phyloP scores from a whole-genome alignment of 2,329 filamentous ascomycete species.

The Penicillium olsonii region DNA sequence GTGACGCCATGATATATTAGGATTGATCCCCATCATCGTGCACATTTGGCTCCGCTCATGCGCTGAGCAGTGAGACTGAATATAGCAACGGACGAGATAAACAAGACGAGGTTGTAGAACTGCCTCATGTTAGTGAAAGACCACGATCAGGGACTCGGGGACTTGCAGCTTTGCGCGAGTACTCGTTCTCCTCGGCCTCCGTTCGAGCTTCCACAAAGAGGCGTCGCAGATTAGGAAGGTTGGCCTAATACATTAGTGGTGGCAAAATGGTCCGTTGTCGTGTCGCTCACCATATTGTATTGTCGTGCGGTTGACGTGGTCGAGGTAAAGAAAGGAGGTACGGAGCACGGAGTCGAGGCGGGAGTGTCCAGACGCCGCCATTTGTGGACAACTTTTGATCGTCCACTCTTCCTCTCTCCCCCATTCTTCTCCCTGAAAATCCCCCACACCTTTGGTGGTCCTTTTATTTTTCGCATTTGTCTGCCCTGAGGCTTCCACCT shows the following conservation, averaged over 20 bases:
- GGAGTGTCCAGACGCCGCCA: constrained; percentile 27
- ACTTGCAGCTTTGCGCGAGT: constrained; percentile 87
- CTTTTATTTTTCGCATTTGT: background rate
- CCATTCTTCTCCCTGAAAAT: constrained; percentile 8
- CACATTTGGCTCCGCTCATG: constrained; percentile 57
- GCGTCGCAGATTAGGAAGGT: constrained; percentile 87
- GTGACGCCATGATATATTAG: constrained; percentile 5
- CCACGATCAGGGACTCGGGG: no score
- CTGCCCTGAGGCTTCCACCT: constrained; percentile 8
- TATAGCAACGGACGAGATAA: constrained; percentile 92
- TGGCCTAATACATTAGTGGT: constrained; percentile 35
- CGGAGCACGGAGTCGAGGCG: constrained; percentile 14
- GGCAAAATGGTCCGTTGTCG: background rate
- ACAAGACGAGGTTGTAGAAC: constrained; percentile 98
- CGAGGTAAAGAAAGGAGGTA: constrained; percentile 2
- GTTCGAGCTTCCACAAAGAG: constrained; percentile 93
- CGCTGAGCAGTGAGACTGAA: constrained; percentile 92
- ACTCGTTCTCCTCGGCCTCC: constrained; percentile 90
- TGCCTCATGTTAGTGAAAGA: constrained; percentile 20
- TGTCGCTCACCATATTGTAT: constrained; percentile 25
- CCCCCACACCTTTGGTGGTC: constrained; percentile 11
- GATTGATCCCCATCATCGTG: constrained; percentile 30
- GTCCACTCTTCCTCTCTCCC: constrained; percentile 24
- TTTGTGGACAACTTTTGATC: constrained; percentile 37
- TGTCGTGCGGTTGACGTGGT: background rate